A percentile compares a stretch with the other conserved stretches of the same genome.
Evolutionary conservation across 106 monocot genomes (phyloP).

Genomic region (Dendrobium chrysotoxum): DNA sequence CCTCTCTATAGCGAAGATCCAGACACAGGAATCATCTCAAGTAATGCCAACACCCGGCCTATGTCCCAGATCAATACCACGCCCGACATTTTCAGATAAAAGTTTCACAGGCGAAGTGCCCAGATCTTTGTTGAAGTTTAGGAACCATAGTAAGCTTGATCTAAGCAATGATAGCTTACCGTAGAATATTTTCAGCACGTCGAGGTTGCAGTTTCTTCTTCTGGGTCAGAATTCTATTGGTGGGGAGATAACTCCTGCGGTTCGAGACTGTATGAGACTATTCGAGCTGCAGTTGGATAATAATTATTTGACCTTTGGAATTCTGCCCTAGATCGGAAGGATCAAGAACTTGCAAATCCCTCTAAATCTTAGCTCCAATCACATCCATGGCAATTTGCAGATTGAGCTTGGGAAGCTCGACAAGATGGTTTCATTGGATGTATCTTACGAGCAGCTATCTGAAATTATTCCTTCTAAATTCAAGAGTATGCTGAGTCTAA

Average conservation of each 20-base stretch:
- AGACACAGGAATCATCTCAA: no score
- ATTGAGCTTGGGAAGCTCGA: conserved; percentile 76
- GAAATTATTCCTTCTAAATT: conserved; percentile 55
- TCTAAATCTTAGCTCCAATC: conserved; percentile 75
- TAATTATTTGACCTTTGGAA: conserved; percentile 49
- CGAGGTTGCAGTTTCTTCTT: conserved; percentile 66
- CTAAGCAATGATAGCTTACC: conserved; percentile 65
- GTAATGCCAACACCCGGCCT: no score
- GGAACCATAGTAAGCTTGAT: conserved; percentile 78
- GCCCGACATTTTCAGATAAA: conserved; percentile 24
- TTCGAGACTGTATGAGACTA: conserved; percentile 53
- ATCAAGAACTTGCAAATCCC: conserved; percentile 78
- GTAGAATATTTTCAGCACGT: conserved; percentile 35
- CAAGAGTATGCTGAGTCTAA: conserved; percentile 83
- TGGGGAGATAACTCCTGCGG: conserved; percentile 47
- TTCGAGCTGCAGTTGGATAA: conserved; percentile 68
- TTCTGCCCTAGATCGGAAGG: conserved; percentile 66
- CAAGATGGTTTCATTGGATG: conserved; percentile 68
- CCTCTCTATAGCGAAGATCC: no score
- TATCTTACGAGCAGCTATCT: conserved; percentile 64
- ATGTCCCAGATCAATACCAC: no score
- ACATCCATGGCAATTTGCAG: conserved; percentile 43
- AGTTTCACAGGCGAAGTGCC: conserved; percentile 54
- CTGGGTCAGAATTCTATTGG: conserved; percentile 47
- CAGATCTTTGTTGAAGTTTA: conserved; percentile 43